A percentile compares a stretch with the other conserved stretches of the same genome.
phyloP scores from a whole-genome alignment of 2,329 filamentous ascomycete genomes.

The Cadophora sp. region DNA sequence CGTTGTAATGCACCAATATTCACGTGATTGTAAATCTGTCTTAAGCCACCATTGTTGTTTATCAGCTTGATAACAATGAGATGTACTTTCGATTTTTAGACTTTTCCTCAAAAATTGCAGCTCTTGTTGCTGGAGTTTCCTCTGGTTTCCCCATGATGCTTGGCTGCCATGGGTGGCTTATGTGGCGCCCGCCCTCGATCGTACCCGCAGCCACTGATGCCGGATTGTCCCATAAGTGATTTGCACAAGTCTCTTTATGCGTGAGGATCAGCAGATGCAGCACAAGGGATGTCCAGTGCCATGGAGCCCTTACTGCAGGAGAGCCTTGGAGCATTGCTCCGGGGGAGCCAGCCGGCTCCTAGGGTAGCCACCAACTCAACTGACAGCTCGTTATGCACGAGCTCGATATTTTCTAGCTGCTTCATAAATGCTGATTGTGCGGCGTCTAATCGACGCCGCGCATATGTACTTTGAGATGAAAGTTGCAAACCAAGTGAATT shows the following conservation, averaged over 20 bases:
- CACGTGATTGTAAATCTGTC: no score
- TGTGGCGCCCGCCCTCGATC: background rate
- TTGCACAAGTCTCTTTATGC: background rate
- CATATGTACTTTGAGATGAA: background rate
- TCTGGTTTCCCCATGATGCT: background rate
- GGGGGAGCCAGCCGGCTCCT: background rate
- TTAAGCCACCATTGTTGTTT: no score
- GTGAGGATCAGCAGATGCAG: background rate
- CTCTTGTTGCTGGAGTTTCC: no score
- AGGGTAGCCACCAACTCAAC: no score
- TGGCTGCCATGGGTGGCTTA: background rate
- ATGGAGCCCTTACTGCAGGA: constrained; percentile 13
- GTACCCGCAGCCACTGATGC: background rate
- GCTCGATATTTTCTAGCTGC: constrained; percentile 5
- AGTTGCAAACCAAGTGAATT: background rate
- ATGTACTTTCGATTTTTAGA: no score
- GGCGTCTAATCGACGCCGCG: background rate
- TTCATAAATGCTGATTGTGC: constrained; percentile 1
- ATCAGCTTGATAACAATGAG: no score
- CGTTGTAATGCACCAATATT: no score
- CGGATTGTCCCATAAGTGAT: background rate
- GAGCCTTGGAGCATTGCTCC: background rate
- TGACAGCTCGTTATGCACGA: constrained; percentile 10
- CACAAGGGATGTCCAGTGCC: constrained; percentile 9
- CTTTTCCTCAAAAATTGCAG: no score